phyloP scores from a whole-genome alignment of 2,329 filamentous ascomycete genomes.

The Xylariaceae sp. region DNA sequence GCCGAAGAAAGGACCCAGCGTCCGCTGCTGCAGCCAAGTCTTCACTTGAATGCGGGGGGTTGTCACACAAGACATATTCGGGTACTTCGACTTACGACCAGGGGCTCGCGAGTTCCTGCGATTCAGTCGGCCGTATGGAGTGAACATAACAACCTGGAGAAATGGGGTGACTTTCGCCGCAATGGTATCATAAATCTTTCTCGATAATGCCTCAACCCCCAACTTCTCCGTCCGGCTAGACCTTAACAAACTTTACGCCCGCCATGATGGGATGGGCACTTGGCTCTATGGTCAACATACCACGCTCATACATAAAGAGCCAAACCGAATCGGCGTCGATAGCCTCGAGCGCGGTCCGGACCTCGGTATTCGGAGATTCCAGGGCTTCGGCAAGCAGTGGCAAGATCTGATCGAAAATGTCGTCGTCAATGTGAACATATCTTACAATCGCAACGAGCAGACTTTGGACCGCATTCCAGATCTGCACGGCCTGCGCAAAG shows the following conservation, averaged over 20 bases:
- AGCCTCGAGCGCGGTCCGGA: slow-evolving; percentile 53
- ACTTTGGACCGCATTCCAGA: slow-evolving; percentile 58
- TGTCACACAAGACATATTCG: background rate
- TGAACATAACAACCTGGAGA: background rate
- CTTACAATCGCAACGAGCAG: slow-evolving; percentile 57
- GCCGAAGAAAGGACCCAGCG: background rate
- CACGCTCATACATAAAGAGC: slow-evolving; percentile 53
- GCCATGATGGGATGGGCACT: slow-evolving; percentile 38
- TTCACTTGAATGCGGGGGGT: background rate
- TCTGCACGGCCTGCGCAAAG: slow-evolving; percentile 56
- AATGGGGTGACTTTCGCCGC: background rate
- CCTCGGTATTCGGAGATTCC: slow-evolving; percentile 38
- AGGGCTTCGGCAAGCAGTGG: slow-evolving; percentile 53
- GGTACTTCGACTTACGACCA: background rate
- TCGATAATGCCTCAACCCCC: background rate
- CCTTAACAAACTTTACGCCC: slow-evolving; percentile 36
- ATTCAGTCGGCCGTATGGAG: background rate
- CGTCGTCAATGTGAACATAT: slow-evolving; percentile 60
- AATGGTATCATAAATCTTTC: background rate
- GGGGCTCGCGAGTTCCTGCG: background rate
- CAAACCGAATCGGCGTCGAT: slow-evolving; percentile 74
- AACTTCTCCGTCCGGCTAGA: slow-evolving; percentile 5
- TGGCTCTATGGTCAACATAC: slow-evolving; percentile 33
- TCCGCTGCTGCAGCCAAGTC: background rate
- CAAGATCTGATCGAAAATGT: slow-evolving; percentile 66